These are phyloP conservation scores for Isabelozyma pseudorhagii DNA, from an alignment of 805 yeast species.

Conservation along the genomic window DNA sequence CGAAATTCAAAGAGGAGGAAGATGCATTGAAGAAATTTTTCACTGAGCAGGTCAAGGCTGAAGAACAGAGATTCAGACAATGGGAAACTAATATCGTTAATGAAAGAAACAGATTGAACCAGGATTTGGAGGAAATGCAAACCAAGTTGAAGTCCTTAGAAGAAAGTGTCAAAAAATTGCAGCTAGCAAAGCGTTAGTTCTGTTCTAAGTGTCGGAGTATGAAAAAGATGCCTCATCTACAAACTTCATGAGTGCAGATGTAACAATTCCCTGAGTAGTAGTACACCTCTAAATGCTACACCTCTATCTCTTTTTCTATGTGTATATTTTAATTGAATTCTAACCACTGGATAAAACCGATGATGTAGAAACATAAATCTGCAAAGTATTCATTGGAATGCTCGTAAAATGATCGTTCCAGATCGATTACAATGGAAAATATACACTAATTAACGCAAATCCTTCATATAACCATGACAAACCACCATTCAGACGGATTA, in stretches of 20 bases:
- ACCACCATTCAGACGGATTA: too few species aligned
- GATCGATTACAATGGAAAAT: too few species aligned
- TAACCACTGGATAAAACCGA: too few species aligned
- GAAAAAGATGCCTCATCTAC: too few species aligned
- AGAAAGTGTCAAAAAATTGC: conserved; percentile 66
- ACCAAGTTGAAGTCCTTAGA: conserved; percentile 69
- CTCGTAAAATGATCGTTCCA: too few species aligned
- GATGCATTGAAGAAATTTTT: conserved; percentile 89
- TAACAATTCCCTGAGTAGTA: too few species aligned
- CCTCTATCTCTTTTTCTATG: neutral
- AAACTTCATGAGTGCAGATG: too few species aligned
- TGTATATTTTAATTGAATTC: neutral
- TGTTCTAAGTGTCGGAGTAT: neutral
- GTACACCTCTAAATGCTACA: too few species aligned
- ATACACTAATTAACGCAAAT: too few species aligned
- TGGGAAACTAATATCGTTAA: conserved; percentile 97
- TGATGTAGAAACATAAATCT: too few species aligned
- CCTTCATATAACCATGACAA: too few species aligned
- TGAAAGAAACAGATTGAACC: conserved; percentile 90
- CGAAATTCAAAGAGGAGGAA: conserved; percentile 95
- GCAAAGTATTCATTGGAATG: too few species aligned
- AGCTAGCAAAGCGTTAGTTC: conserved; percentile 28
- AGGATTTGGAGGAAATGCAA: conserved; percentile 89
- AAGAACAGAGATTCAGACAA: conserved; percentile 95
- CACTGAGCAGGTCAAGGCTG: conserved; percentile 93